Percentiles rank a stretch among this genome's conserved stretches.
Evolutionary conservation across 129 eudicot genomes (phyloP).

Genomic region (Flaveria trinervia): DNA sequence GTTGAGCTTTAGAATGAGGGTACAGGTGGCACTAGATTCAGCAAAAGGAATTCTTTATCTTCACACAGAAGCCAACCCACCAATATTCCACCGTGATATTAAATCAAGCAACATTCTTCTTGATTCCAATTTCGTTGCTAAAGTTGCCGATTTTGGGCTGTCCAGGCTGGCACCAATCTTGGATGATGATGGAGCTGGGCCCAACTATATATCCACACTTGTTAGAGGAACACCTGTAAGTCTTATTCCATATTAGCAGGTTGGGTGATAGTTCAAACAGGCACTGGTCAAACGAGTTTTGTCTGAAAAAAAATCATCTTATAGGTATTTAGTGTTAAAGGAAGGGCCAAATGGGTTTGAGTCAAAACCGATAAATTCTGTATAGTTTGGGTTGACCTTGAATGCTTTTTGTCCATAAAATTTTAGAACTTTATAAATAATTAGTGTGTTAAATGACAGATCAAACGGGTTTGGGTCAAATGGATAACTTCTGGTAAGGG

Average conservation of each 20-base stretch:
- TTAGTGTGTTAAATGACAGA: too few relatives aligned
- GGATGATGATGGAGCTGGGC: conserved; percentile 54
- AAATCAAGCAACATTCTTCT: conserved; percentile 90
- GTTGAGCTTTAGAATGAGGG: conserved; percentile 61
- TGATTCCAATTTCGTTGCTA: conserved; percentile 69
- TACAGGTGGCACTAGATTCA: conserved; percentile 68
- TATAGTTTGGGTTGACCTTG: too few relatives aligned
- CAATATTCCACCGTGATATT: conserved; percentile 85
- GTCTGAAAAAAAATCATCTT: background rate
- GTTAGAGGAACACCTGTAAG: conserved; percentile 94
- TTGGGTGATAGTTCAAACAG: background rate
- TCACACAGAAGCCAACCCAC: conserved; percentile 87
- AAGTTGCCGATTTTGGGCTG: conserved; percentile 96
- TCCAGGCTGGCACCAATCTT: conserved; percentile 81
- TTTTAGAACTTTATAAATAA: too few relatives aligned
- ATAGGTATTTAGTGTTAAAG: background rate
- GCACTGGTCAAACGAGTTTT: background rate
- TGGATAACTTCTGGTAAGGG: too few relatives aligned
- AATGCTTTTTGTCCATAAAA: too few relatives aligned
- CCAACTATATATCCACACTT: conserved; percentile 64
- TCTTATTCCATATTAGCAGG: background rate
- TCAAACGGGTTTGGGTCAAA: too few relatives aligned
- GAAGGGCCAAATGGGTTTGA: too few relatives aligned
- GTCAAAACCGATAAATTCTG: too few relatives aligned
- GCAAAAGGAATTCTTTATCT: conserved; percentile 87